phyloP scores from a whole-genome alignment of 129 eudicot species.

The Pulicaria dysenterica region DNA sequence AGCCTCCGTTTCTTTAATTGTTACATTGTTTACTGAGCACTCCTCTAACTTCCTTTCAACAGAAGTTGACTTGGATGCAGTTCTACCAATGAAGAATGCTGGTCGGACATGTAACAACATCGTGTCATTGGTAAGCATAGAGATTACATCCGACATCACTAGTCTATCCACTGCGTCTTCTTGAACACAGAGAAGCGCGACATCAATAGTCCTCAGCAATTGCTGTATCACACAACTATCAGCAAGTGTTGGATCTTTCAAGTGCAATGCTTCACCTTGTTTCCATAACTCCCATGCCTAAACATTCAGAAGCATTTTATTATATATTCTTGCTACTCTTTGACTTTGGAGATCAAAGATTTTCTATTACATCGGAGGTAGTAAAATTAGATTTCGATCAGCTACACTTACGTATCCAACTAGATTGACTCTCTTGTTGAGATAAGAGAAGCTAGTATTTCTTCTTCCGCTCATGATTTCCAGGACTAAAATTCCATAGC shows the following conservation, averaged over 20 bases:
- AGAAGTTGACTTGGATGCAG: neutral
- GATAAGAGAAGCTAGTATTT: slow-evolving; percentile 19
- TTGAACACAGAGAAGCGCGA: slow-evolving; percentile 30
- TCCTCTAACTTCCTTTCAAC: too few relatives aligned
- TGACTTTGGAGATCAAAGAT: neutral
- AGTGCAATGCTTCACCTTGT: neutral
- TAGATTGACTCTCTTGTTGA: slow-evolving; percentile 36
- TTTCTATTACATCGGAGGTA: neutral
- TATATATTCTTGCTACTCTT: too few relatives aligned
- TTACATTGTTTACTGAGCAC: too few relatives aligned
- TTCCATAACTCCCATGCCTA: slow-evolving; percentile 32
- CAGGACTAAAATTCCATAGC: slow-evolving; percentile 33
- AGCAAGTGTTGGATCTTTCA: slow-evolving; percentile 21
- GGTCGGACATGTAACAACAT: slow-evolving; percentile 23
- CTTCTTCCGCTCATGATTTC: slow-evolving; percentile 30
- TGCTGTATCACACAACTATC: slow-evolving; percentile 6
- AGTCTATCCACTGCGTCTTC: slow-evolving; percentile 21
- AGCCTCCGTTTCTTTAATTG: too few relatives aligned
- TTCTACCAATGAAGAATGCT: slow-evolving; percentile 15
- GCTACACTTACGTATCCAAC: slow-evolving; percentile 53
- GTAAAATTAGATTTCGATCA: slow-evolving; percentile 8
- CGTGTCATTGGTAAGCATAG: slow-evolving; percentile 32
- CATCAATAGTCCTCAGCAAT: slow-evolving; percentile 15
- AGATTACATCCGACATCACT: slow-evolving; percentile 13
- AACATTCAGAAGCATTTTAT: too few relatives aligned